Evolutionary conservation across 164 flowering plant genomes (phyloP).

Genomic region (Nymphaea colorata): DNA sequence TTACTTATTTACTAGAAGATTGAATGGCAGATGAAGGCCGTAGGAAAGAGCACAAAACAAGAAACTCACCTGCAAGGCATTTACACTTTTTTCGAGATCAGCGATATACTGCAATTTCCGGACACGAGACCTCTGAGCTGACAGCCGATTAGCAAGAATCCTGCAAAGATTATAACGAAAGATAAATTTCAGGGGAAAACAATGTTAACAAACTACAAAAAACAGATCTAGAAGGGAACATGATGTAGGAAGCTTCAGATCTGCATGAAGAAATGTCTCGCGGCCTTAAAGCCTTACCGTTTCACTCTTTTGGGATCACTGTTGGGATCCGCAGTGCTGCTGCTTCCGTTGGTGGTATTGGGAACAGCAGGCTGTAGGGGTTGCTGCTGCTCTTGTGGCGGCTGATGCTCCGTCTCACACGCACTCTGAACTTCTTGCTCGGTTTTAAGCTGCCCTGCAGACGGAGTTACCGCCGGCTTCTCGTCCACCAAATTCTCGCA

Average conservation of each 20-base stretch:
- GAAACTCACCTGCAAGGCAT: constrained; percentile 45
- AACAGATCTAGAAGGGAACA: neutral
- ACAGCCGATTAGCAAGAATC: constrained; percentile 79
- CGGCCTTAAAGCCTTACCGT: constrained; percentile 24
- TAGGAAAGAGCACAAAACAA: neutral
- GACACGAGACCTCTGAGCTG: constrained; percentile 82
- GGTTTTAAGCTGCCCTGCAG: constrained; percentile 29
- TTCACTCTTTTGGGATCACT: constrained; percentile 71
- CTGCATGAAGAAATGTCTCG: neutral
- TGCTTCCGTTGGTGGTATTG: neutral
- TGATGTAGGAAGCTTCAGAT: neutral
- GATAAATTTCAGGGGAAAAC: neutral
- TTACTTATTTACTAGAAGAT: too few relatives aligned
- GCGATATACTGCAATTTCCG: constrained; percentile 79
- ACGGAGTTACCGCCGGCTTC: constrained; percentile 54
- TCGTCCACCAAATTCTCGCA: constrained; percentile 27
- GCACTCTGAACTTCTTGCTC: neutral
- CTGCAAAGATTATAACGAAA: constrained; percentile 15
- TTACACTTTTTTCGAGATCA: constrained; percentile 73
- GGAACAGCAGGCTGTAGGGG: constrained; percentile 5
- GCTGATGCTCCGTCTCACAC: constrained; percentile 17
- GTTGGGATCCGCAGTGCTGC: constrained; percentile 13
- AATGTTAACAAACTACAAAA: neutral
- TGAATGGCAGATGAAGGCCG: too few relatives aligned
- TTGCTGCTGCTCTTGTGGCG: constrained; percentile 11